These are phyloP conservation scores for Raphanus hybrid DNA, from an alignment of 441 rosid genomes.

Conservation along the genomic window DNA sequence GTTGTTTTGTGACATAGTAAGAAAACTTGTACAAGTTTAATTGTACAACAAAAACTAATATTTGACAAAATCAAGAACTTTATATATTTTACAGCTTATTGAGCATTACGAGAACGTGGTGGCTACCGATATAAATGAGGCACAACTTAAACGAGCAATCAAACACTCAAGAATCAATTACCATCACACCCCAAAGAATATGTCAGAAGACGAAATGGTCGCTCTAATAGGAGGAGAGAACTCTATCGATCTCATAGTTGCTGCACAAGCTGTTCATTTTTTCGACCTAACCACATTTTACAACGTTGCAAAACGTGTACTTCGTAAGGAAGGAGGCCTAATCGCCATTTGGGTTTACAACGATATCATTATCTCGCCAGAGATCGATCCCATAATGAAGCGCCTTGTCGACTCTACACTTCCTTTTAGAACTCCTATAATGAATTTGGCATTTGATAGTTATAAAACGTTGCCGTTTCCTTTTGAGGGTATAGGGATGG, in stretches of 20 bases:
- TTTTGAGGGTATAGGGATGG: constrained; percentile 59
- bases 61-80: not conserved
- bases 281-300: constrained; percentile 62
- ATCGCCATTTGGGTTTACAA: constrained; percentile 73
- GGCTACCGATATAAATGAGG: constrained; percentile 61
- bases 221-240: constrained; percentile 57
- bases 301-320: constrained; percentile 50
- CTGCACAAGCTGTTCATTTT: constrained; percentile 68
- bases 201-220: constrained; percentile 55
- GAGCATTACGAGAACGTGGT: constrained; percentile 63
- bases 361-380: constrained; percentile 45
- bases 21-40: not conserved
- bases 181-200: constrained; percentile 50
- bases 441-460: constrained; percentile 44
- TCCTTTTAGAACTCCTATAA: constrained; percentile 46
- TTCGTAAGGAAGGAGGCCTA: constrained; percentile 66
- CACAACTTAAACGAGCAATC: constrained; percentile 51
- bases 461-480: constrained; percentile 66
- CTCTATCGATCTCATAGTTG: constrained; percentile 60
- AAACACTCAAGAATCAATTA: constrained; percentile 54
- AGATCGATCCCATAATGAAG: constrained; percentile 51
- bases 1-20: not conserved
- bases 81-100: constrained; percentile 44
- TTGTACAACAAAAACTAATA: no score
- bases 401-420: constrained; percentile 57